Evolutionary conservation across 352 stramenopile genomes (phyloP).

Genomic region (Globisporangium lucens): DNA sequence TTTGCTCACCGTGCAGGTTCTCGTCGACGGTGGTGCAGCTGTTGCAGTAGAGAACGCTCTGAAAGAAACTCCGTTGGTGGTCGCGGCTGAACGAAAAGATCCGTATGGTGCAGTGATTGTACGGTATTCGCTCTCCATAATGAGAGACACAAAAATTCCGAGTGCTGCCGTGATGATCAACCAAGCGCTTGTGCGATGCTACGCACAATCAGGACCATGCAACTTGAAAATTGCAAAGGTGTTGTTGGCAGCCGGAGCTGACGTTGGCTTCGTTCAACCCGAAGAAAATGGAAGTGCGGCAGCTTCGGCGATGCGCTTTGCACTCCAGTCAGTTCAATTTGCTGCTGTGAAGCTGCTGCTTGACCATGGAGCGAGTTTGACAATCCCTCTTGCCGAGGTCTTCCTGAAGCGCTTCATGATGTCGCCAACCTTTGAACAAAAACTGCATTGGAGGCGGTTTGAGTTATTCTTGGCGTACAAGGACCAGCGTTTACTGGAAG

Average conservation of each 20-base stretch:
- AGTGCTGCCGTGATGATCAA: conserved; percentile 17
- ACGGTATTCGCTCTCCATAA: conserved; percentile 22
- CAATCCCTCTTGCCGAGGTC: conserved; percentile 23
- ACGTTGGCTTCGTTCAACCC: conserved; percentile 20
- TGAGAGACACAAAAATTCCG: conserved; percentile 7
- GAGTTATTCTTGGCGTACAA: conserved; percentile 28
- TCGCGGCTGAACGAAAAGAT: conserved; percentile 43
- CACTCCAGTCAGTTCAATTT: conserved; percentile 35
- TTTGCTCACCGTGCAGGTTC: conserved; percentile 29
- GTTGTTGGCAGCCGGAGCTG: conserved; percentile 36
- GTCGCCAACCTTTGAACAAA: neutral
- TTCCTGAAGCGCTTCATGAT: conserved; percentile 33
- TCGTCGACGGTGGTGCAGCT: conserved; percentile 39
- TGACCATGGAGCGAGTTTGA: conserved; percentile 35
- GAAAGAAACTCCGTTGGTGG: conserved; percentile 30
- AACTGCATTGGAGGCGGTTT: conserved; percentile 33
- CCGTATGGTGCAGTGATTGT: conserved; percentile 31
- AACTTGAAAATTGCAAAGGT: conserved; percentile 41
- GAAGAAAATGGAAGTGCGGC: neutral
- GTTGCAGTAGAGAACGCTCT: conserved; percentile 25
- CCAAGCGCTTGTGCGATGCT: conserved; percentile 39
- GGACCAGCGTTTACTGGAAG: conserved; percentile 32
- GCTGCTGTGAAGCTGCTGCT: conserved; percentile 37
- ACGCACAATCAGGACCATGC: conserved; percentile 29
- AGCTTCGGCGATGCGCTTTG: conserved; percentile 32